A percentile compares a stretch with the other conserved stretches of the same genome.
Evolutionary conservation across 345 rosid species (phyloP).

Genomic region (Syzygium oleosum): DNA sequence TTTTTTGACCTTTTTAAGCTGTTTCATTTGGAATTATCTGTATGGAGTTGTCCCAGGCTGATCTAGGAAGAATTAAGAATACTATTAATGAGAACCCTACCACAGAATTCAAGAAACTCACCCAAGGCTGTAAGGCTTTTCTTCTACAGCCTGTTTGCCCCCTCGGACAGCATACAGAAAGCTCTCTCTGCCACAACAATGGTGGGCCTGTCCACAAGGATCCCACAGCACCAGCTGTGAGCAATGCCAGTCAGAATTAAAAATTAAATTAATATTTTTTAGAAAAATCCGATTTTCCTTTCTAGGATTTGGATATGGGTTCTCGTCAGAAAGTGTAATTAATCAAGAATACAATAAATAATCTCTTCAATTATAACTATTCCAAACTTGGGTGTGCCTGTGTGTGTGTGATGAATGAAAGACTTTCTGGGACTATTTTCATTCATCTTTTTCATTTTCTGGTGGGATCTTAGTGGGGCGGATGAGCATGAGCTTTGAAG

Average conservation of each 20-base stretch:
- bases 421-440: not conserved
- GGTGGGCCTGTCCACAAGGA: conserved; percentile 2
- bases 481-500: not conserved
- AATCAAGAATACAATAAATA: not conserved
- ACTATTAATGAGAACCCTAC: not conserved
- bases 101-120: not conserved
- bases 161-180: not conserved
- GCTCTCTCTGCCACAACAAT: not conserved
- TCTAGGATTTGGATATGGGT: not conserved
- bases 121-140: not conserved
- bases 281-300: not conserved
- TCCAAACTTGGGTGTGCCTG: not conserved
- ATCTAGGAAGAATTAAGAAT: not conserved
- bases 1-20: not conserved
- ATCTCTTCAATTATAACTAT: not conserved
- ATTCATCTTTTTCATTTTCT: not conserved
- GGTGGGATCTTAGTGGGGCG: not conserved
- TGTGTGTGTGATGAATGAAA: not conserved
- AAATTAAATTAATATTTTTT: not conserved
- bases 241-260: not conserved
- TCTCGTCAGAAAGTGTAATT: not conserved
- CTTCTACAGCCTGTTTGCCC: conserved; percentile 1
- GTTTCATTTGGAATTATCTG: not conserved
- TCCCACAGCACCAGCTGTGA: conserved; percentile 15
- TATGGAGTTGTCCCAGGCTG: not conserved